phyloP scores from a whole-genome alignment of 2,329 filamentous ascomycete genomes.

The Nothopassalora personata region DNA sequence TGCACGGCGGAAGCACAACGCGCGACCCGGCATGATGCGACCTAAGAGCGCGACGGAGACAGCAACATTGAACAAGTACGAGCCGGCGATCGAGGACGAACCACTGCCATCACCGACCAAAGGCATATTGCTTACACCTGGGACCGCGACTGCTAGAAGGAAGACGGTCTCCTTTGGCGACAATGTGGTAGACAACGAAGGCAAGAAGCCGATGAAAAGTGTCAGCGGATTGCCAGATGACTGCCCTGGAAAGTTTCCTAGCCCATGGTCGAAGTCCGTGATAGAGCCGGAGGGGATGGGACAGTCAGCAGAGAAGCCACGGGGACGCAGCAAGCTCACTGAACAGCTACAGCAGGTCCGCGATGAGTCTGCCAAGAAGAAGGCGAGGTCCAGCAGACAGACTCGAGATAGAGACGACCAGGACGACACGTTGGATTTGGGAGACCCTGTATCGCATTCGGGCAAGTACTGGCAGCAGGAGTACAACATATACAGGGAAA shows the following conservation, averaged over 20 bases:
- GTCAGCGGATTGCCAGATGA: constrained; percentile 43
- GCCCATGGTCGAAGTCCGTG: constrained; percentile 40
- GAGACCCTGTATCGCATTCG: constrained; percentile 68
- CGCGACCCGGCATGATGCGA: constrained; percentile 25
- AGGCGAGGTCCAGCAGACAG: constrained; percentile 23
- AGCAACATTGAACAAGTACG: constrained; percentile 13
- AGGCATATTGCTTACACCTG: constrained; percentile 60
- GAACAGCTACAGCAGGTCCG: constrained; percentile 42
- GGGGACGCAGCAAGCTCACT: constrained; percentile 39
- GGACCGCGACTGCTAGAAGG: constrained; percentile 50
- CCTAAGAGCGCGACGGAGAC: constrained; percentile 29
- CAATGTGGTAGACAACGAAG: constrained; percentile 52
- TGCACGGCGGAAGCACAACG: constrained; percentile 16
- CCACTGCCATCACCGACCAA: constrained; percentile 49
- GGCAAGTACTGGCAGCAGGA: constrained; percentile 76
- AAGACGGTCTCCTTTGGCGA: constrained; percentile 59
- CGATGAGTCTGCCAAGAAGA: constrained; percentile 34
- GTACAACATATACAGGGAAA: constrained; percentile 67
- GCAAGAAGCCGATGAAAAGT: constrained; percentile 41
- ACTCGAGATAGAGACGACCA: constrained; percentile 42
- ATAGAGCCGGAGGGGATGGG: constrained; percentile 28
- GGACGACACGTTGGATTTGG: constrained; percentile 65
- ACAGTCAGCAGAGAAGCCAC: constrained; percentile 27
- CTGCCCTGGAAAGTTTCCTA: constrained; percentile 46
- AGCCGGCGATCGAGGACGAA: constrained; percentile 19